Evolutionary conservation across 2,329 filamentous ascomycete genomes (phyloP), one percentile per base, ranked within the genome.

Genomic region (Neonectria magnoliae): DNA sequence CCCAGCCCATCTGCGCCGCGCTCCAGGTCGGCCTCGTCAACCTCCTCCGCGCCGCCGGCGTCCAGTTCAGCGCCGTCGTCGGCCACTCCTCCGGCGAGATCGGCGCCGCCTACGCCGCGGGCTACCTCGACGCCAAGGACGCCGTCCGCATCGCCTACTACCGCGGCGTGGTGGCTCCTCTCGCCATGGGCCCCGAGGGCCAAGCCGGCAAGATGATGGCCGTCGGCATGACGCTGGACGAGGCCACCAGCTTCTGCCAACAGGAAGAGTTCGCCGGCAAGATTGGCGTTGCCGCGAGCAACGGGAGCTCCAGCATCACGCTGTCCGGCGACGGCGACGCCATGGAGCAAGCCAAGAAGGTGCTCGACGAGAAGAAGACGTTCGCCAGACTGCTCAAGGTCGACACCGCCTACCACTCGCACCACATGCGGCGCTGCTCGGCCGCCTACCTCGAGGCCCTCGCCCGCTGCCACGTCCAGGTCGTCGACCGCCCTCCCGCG

Each of bases 1-100:
- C 83, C 0, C 85, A 88, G 66, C 83, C 85, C 1, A 69, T 86
- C 1, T 87, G 82, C 60, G 87, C 85, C 0, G 85, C 85, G 0
- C 48, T 88, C 0, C 86, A 88, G 66, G 77, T 88, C 5, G 84
- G 75, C 0, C 66, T 84, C 4, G 79, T 77, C 4, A 71, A 82
- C 9, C 66, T 81, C 0, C 69, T 81, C 9, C 65, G 72, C 1
- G 73, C 67, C 0, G 76, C 73, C 62, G 71, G 66, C 0, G 61
- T 82, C 8, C 44, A 50, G 0, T 77, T 79, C 0, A 10, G 60
- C 1, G 73, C 72, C 1, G 76, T 81, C 7, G 63, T 77, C 1
- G 79, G 80, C 1, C 79, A 82, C 47, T 80, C 78, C 1, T 76
- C 71, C 5, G 80, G 80, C 5, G 79, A 81, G 57, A 80, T 81